Percentiles rank a stretch among this genome's conserved stretches.
phyloP scores from a whole-genome alignment of 805 yeast genomes.

The Candida wancherniae region DNA sequence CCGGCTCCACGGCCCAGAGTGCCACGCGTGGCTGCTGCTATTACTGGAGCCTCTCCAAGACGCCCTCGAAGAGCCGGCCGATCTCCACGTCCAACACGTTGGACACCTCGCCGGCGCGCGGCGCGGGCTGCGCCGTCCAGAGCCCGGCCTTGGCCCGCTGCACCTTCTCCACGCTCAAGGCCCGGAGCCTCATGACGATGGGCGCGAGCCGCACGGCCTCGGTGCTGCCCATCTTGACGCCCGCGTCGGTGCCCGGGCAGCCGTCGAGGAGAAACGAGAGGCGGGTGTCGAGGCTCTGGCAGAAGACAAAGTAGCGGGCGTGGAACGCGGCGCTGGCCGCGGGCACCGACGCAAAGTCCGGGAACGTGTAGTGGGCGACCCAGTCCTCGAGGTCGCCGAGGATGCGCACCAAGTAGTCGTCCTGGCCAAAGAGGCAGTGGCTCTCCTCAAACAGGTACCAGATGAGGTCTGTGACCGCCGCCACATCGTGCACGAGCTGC shows the following conservation, averaged over 20 bases:
- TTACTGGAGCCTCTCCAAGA: constrained; percentile 25
- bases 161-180: constrained; percentile 29
- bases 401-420: constrained; percentile 54
- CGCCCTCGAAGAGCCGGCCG: constrained; percentile 36
- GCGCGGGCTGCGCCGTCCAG: background rate
- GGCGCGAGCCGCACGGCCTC: constrained; percentile 49
- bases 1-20: too few relatives aligned
- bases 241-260: constrained; percentile 15
- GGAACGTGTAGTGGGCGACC: constrained; percentile 31
- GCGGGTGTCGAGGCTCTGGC: constrained; percentile 34
- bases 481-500: constrained; percentile 42
- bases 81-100: constrained; percentile 32
- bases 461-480: constrained; percentile 47
- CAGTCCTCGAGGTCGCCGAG: constrained; percentile 68
- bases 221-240: constrained; percentile 37
- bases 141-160: constrained; percentile 15
- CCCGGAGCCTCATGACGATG: constrained; percentile 49
- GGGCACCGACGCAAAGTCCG: constrained; percentile 6
- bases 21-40: too few relatives aligned
- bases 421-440: constrained; percentile 49
- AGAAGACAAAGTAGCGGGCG: constrained; percentile 22
- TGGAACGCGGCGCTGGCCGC: constrained; percentile 1
- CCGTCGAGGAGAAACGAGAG: constrained; percentile 27
- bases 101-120: constrained; percentile 5
- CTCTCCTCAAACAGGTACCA: constrained; percentile 51